phyloP scores from a whole-genome alignment of 1,284 basidiomycete genomes.

The Naganishia sp. region DNA sequence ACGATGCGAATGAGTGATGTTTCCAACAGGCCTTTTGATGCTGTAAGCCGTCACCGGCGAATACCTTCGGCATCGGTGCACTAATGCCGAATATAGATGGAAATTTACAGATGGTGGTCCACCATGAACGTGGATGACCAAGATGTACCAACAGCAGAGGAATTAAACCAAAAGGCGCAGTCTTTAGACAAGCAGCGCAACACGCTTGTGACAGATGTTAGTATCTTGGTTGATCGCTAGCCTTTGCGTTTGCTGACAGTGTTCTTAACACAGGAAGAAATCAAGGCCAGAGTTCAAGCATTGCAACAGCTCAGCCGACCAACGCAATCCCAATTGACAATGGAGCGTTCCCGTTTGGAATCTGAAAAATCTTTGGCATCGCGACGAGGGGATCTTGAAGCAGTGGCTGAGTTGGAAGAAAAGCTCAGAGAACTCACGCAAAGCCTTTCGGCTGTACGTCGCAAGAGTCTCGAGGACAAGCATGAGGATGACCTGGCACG shows the following conservation, averaged over 20 bases:
- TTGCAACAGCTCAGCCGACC: slow-evolving; percentile 24
- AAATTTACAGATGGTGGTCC: slow-evolving; percentile 31
- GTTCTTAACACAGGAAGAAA: slow-evolving; percentile 24
- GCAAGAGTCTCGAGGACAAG: slow-evolving; percentile 13
- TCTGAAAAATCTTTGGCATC: slow-evolving; percentile 24
- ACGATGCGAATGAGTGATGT: slow-evolving; percentile 34
- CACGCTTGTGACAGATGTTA: slow-evolving; percentile 28
- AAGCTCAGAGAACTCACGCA: slow-evolving; percentile 27
- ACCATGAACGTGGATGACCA: slow-evolving; percentile 33
- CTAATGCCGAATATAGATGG: slow-evolving; percentile 2
- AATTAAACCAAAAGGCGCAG: slow-evolving; percentile 24
- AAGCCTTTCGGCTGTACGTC: slow-evolving; percentile 10
- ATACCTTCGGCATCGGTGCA: not conserved
- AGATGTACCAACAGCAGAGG: slow-evolving; percentile 20
- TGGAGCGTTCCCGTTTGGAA: slow-evolving; percentile 25
- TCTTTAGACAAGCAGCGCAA: slow-evolving; percentile 24
- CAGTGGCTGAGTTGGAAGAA: slow-evolving; percentile 13
- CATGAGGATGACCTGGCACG: slow-evolving; percentile 20
- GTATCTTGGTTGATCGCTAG: not conserved
- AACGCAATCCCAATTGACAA: slow-evolving; percentile 16
- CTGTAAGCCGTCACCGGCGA: slow-evolving; percentile 3
- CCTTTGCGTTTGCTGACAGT: not conserved
- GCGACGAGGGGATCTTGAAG: slow-evolving; percentile 23
- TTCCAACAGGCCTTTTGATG: slow-evolving; percentile 29
- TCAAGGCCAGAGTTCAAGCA: slow-evolving; percentile 25